Base-by-base conservation (phyloP, 1,284 basidiomycete genomes). In the Pulchroboletus neoregius region DNA sequence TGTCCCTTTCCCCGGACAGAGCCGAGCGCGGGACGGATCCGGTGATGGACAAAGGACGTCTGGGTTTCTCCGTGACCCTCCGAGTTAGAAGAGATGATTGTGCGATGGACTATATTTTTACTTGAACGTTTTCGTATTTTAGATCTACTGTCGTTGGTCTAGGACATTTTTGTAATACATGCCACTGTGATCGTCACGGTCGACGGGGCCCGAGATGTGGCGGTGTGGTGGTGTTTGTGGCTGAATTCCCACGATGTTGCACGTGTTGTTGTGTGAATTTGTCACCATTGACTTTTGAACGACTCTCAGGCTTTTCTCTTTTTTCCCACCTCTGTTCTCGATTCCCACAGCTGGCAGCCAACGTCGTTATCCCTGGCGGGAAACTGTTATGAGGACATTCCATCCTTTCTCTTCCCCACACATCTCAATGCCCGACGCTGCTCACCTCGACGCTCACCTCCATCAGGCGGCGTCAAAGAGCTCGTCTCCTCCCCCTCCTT, bases 1-100 rank as follows among this genome's bases (percentile, higher is more conserved):
- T 27, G 74, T 76, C 30, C 75, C 79, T 5, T 80, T 81, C 61
- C 79, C 79, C 36, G 69, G 60, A 4, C 57, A 57, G 34, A 50
- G 50, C 38, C 56, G 56, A 45, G 33, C 38, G 35, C 54, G 55
- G 8, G 55, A 65, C 8, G 46, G 62, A 52, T 31, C 57, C 45
- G 48, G 68, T 53, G 61, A 70, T 49, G 55, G 57, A 47, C 59
- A 68, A 27, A 48, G 47, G 43, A 22, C 44, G 24, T 20, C 20
- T 20, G 20, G 20, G 4, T 13, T 49, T 11, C 51, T 40, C 8
- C 64, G 62, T n/a, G 63, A 65, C 43, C 63, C 63, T 18, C 63
- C 67, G 9, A 65, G 55, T 42, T 65, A 64, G 60, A 46, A 2
- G 39, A 20, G 26, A 27, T 11, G 42, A 26, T n/a, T n/a, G n/a